Conservation (phyloP, 2,329 filamentous ascomycete genomes). For the Metarhizium rileyi region DNA sequence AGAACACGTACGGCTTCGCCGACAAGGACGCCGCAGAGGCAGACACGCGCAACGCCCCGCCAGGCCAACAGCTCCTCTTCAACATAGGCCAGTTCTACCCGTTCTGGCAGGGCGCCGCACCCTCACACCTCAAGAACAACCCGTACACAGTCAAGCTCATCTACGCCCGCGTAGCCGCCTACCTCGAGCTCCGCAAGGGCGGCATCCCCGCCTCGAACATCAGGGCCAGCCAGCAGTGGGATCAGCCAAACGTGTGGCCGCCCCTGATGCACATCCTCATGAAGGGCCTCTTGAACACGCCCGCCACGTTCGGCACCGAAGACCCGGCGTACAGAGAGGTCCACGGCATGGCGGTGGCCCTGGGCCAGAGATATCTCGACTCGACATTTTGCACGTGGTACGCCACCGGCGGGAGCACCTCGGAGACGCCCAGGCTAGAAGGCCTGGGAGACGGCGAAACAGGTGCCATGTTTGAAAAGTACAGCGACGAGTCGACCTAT, state of each 20-base stretch:
- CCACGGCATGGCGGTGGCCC: slow-evolving; percentile 43
- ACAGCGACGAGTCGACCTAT: slow-evolving; percentile 49
- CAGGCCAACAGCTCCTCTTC: slow-evolving; percentile 48
- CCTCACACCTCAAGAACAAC: slow-evolving; percentile 44
- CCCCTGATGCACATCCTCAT: slow-evolving; percentile 57
- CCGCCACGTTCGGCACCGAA: slow-evolving; percentile 41
- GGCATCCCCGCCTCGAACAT: slow-evolving; percentile 55
- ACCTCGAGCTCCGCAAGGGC: slow-evolving; percentile 42
- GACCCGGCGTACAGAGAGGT: slow-evolving; percentile 45
- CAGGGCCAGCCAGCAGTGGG: slow-evolving; percentile 56
- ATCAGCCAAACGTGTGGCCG: slow-evolving; percentile 62
- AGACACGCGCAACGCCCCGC: slow-evolving; percentile 33
- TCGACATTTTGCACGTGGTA: slow-evolving; percentile 62
- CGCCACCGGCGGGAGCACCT: slow-evolving; percentile 53
- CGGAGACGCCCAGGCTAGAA: slow-evolving; percentile 37
- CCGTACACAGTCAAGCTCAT: slow-evolving; percentile 45
- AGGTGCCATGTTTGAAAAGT: slow-evolving; percentile 65
- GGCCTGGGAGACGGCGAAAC: slow-evolving; percentile 31
- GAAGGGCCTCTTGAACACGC: slow-evolving; percentile 49
- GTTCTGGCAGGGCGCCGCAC: slow-evolving; percentile 60
- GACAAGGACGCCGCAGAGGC: slow-evolving; percentile 30
- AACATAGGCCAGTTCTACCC: slow-evolving; percentile 53
- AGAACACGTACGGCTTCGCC: slow-evolving; percentile 43
- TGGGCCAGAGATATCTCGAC: slow-evolving; percentile 58
- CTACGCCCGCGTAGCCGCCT: slow-evolving; percentile 41